Base-by-base conservation (phyloP, 495 filamentous ascomycete genomes). In the Daldinia caldariorum region DNA sequence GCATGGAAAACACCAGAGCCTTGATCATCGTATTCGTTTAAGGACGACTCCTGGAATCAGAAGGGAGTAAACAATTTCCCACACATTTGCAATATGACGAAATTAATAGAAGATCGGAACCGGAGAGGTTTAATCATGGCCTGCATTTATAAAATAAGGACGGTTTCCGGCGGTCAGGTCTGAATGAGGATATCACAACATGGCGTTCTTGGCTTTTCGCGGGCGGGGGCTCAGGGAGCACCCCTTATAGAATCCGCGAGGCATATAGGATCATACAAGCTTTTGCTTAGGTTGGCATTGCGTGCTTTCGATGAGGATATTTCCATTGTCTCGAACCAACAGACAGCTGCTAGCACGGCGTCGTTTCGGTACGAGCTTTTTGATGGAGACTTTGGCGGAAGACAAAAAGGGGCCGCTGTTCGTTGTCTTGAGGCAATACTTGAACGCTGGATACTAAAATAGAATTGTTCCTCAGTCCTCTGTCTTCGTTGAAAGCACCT, bases 1-100 rank as follows among this genome's bases (percentile, higher is more conserved):
- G 69, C 71, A 12, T 77, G 76, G 76, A 77, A 66, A 39, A 63
- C 57, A 10, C 66, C 71, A 8, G 71, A 69, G 1, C 6, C 29
- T 26, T 70, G 45, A 66, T 56, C 14, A 66, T 56, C 14, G 26
- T 20, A 6, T 22, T 58, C 38, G 10, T 18, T 7, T 41, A 1
- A 45, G 45, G 37, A 43, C 13, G 9, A 53, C 16, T 29, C 16
- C 10, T 12, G 32, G 37, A 37, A 29, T 12, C n/a, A 3, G 29
- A 55, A 55, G 16, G 51, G 16, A n/a, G 14, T 35, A 18, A 57
- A 6, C 34, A 26, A 26, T 41, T 54, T 31, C 29, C 16, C 13
- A 38, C 58, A n/a, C 32, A 14, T 54, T 54, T 26, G 37, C 13
- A 51, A 65, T 70, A 61, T 70, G 16, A 35, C 18, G 39, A 51